phyloP scores from a whole-genome alignment of 345 rosid genomes.

The Boechera stricta region DNA sequence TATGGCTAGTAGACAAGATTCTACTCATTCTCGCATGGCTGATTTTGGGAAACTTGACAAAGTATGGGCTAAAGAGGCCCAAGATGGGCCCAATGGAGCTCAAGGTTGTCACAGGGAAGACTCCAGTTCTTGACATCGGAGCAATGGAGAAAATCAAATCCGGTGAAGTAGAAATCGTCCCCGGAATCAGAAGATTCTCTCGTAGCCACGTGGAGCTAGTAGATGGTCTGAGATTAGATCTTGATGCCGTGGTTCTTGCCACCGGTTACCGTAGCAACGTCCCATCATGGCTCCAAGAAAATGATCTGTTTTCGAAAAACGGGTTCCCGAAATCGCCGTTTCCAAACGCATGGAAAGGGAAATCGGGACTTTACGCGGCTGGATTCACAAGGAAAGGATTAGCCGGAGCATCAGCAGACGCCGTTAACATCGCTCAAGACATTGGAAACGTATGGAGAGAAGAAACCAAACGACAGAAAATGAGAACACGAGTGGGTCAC shows the following conservation, averaged over 20 bases:
- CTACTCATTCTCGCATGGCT: slow-evolving; percentile 63
- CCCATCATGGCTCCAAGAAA: slow-evolving; percentile 80
- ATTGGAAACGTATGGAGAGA: slow-evolving; percentile 79
- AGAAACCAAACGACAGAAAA: slow-evolving; percentile 70
- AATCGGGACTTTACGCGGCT: slow-evolving; percentile 79
- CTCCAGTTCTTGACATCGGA: slow-evolving; percentile 85
- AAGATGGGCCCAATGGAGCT: slow-evolving; percentile 68
- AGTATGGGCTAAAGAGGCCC: slow-evolving; percentile 71
- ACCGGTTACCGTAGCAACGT: slow-evolving; percentile 83
- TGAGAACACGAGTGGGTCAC: slow-evolving; percentile 59
- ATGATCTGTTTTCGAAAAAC: slow-evolving; percentile 70
- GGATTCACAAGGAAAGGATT: slow-evolving; percentile 95
- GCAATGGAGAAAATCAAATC: slow-evolving; percentile 70
- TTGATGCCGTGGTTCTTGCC: slow-evolving; percentile 74
- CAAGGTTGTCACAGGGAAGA: slow-evolving; percentile 64
- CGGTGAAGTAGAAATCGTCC: slow-evolving; percentile 66
- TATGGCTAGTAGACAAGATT: slow-evolving; percentile 77
- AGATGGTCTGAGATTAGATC: slow-evolving; percentile 56
- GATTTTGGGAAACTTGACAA: slow-evolving; percentile 56
- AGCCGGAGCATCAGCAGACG: slow-evolving; percentile 85
- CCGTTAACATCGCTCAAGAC: slow-evolving; percentile 74
- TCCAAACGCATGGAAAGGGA: slow-evolving; percentile 90
- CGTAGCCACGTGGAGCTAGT: slow-evolving; percentile 65
- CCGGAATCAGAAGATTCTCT: slow-evolving; percentile 64
- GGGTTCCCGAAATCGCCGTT: slow-evolving; percentile 70